These are phyloP conservation scores for Nicotiana tabacum DNA, from an alignment of 257 asterid genomes.

Conservation along the genomic window DNA sequence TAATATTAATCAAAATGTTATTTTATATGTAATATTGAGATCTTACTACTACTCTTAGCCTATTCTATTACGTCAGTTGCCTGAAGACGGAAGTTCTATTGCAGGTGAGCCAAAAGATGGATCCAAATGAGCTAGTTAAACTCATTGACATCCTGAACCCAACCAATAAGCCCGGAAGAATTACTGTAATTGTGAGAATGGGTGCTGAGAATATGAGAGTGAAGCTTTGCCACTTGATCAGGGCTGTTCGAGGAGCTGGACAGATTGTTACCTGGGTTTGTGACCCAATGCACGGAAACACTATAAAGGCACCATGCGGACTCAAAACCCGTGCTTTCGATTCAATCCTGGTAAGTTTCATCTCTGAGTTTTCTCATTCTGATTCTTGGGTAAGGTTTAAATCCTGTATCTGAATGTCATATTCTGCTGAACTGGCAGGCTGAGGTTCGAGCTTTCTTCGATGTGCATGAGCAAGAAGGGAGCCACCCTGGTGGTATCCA, in stretches of 20 bases:
- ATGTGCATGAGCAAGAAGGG: constrained; percentile 88
- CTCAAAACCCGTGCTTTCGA: constrained; percentile 85
- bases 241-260: constrained; percentile 82
- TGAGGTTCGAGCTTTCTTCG: constrained; percentile 84
- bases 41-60: background rate
- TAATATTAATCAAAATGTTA: background rate
- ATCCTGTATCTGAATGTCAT: background rate
- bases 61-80: background rate
- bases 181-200: constrained; percentile 72
- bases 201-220: constrained; percentile 93
- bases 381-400: background rate
- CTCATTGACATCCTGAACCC: constrained; percentile 68
- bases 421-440: constrained; percentile 31
- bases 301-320: constrained; percentile 86
- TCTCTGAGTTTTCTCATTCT: background rate
- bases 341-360: constrained; percentile 57
- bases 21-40: background rate
- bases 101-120: constrained; percentile 93
- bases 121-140: constrained; percentile 67
- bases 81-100: constrained; percentile 14
- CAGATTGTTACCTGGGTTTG: constrained; percentile 85
- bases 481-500: constrained; percentile 87
- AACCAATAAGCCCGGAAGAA: constrained; percentile 72
- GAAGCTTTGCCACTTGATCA: constrained; percentile 68
- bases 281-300: constrained; percentile 90